Percentiles rank a stretch among this genome's conserved stretches.
Conservation (phyloP, 2,329 filamentous ascomycete genomes). For the Xylariaceae sp. region DNA sequence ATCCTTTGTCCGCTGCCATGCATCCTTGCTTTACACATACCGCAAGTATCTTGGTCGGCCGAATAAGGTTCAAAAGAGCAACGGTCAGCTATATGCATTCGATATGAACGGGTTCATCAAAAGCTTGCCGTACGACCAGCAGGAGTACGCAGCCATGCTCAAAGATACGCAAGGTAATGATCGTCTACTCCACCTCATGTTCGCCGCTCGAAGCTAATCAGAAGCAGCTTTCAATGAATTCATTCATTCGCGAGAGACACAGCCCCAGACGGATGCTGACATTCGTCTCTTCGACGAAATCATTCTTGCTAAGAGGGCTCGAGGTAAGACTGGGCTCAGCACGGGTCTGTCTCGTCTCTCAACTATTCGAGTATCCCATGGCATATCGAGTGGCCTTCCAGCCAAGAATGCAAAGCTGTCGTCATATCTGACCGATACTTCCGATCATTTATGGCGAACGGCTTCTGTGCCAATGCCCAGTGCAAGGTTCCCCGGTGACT, state of each 20-base stretch:
- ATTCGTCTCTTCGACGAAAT: slow-evolving; percentile 82
- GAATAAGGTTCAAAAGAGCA: slow-evolving; percentile 57
- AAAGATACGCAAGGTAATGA: slow-evolving; percentile 62
- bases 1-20: slow-evolving; percentile 63
- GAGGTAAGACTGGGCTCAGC: slow-evolving; percentile 64
- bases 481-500: slow-evolving; percentile 62
- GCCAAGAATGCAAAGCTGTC: slow-evolving; percentile 41
- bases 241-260: slow-evolving; percentile 75
- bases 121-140: slow-evolving; percentile 63
- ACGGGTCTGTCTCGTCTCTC: slow-evolving; percentile 62
- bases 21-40: slow-evolving; percentile 66
- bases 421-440: slow-evolving; percentile 67
- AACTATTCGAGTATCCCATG: slow-evolving; percentile 56
- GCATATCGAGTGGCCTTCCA: slow-evolving; percentile 43
- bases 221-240: slow-evolving; percentile 72
- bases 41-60: slow-evolving; percentile 61
- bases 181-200: background rate
- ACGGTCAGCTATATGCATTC: slow-evolving; percentile 60
- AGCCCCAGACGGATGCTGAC: slow-evolving; percentile 57
- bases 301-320: slow-evolving; percentile 72
- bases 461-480: slow-evolving; percentile 59
- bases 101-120: slow-evolving; percentile 65
- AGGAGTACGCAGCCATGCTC: slow-evolving; percentile 63
- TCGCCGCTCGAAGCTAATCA: slow-evolving; percentile 18
- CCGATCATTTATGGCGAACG: slow-evolving; percentile 77